phyloP scores from a whole-genome alignment of 352 stramenopile genomes.

The Phytophthora brassicae region DNA sequence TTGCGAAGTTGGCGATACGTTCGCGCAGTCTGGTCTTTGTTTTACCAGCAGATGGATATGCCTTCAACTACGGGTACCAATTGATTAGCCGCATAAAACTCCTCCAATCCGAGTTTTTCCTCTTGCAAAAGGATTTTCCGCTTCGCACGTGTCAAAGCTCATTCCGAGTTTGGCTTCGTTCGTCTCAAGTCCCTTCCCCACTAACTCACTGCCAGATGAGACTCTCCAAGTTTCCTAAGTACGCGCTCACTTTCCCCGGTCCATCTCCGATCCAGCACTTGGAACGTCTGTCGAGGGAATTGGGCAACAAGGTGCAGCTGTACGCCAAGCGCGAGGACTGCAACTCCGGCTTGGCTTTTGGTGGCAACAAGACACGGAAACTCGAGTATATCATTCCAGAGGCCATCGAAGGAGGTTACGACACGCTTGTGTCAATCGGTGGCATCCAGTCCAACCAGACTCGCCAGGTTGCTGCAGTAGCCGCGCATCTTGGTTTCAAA shows the following conservation, averaged over 20 bases:
- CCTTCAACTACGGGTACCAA: constrained; percentile 16
- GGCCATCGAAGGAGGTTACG: constrained; percentile 37
- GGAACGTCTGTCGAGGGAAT: constrained; percentile 31
- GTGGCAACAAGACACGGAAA: constrained; percentile 42
- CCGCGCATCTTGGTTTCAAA: constrained; percentile 38
- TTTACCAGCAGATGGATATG: constrained; percentile 16
- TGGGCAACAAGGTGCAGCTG: constrained; percentile 40
- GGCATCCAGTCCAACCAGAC: constrained; percentile 44
- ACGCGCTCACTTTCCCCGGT: constrained; percentile 35
- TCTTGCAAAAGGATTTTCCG: background rate
- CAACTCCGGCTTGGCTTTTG: constrained; percentile 38
- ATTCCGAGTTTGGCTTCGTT: constrained; percentile 23
- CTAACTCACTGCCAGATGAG: constrained; percentile 19
- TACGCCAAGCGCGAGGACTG: constrained; percentile 43
- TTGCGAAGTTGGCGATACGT: constrained; percentile 14
- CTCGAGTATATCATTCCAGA: constrained; percentile 44
- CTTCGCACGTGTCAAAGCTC: constrained; percentile 4
- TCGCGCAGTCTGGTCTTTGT: constrained; percentile 20
- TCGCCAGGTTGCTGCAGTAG: constrained; percentile 35
- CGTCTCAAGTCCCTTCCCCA: background rate
- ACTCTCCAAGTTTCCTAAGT: constrained; percentile 40
- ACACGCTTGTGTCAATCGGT: constrained; percentile 40
- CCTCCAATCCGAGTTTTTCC: background rate
- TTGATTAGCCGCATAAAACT: too few species aligned
- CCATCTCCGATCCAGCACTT: constrained; percentile 42